These are phyloP conservation scores for Simmondsia chinensis DNA, from an alignment of 148 eudicot genomes.

Conservation along the genomic window DNA sequence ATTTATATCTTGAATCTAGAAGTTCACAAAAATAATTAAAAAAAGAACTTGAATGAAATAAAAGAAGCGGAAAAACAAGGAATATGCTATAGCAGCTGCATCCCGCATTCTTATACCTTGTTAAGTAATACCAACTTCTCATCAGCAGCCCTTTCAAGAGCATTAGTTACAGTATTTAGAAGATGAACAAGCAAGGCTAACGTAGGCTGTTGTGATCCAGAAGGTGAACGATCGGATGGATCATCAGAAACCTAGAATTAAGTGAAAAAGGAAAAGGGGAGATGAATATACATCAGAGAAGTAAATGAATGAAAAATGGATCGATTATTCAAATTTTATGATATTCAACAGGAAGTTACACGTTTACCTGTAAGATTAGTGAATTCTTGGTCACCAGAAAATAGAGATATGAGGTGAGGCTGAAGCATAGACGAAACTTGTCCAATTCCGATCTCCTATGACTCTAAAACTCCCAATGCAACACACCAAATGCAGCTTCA, in stretches of 20 bases:
- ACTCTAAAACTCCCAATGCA: conserved; percentile 28
- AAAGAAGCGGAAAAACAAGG: background rate
- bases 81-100: background rate
- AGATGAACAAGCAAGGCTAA: conserved; percentile 45
- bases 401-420: conserved; percentile 86
- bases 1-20: conserved; percentile 87
- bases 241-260: conserved; percentile 48
- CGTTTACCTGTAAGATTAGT: conserved; percentile 60
- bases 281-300: background rate
- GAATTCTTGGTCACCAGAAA: conserved; percentile 75
- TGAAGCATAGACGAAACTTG: conserved; percentile 65
- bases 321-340: background rate
- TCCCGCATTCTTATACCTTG: conserved; percentile 42
- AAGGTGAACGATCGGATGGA: conserved; percentile 30
- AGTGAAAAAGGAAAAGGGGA: background rate
- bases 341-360: background rate
- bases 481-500: background rate
- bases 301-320: background rate
- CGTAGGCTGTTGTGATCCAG: conserved; percentile 67
- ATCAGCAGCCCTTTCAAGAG: conserved; percentile 80
- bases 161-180: conserved; percentile 48
- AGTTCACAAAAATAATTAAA: conserved; percentile 4
- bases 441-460: conserved; percentile 63
- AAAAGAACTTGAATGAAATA: conserved; percentile 1
- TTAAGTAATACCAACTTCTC: conserved; percentile 72